These are phyloP conservation scores for Rehmannia glutinosa DNA, from an alignment of 257 asterid genomes.

Conservation along the genomic window DNA sequence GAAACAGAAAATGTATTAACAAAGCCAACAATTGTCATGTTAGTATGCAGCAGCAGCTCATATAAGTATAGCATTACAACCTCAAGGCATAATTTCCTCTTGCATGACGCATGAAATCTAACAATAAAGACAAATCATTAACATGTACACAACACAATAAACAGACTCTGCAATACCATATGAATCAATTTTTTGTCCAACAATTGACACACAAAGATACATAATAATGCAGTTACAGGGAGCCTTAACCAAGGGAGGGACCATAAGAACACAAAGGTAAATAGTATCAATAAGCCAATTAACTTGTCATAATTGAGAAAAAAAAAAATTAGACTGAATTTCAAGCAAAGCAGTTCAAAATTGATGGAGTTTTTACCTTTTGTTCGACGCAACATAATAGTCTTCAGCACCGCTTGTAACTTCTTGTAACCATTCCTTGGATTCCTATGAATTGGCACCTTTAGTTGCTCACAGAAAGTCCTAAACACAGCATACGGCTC, in stretches of 20 bases:
- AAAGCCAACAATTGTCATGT: neutral
- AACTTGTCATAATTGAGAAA: conserved; percentile 2
- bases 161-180: neutral
- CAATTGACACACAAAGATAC: neutral
- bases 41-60: neutral
- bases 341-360: neutral
- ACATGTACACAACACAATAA: neutral
- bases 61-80: neutral
- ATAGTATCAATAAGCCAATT: neutral
- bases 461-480: conserved; percentile 65
- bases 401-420: conserved; percentile 88
- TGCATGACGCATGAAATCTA: neutral
- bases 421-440: conserved; percentile 80
- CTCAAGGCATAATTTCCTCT: neutral
- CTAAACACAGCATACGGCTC: conserved; percentile 82
- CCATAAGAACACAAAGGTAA: neutral
- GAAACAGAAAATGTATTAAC: neutral
- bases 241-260: neutral
- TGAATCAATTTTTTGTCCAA: neutral
- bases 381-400: conserved; percentile 95
- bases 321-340: neutral
- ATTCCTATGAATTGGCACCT: conserved; percentile 74
- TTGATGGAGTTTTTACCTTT: conserved; percentile 45
- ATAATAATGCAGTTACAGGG: neutral
- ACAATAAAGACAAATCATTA: conserved; percentile 3